Conservation (phyloP, 2,329 filamentous ascomycete genomes). For the Aspergillus unguis region DNA sequence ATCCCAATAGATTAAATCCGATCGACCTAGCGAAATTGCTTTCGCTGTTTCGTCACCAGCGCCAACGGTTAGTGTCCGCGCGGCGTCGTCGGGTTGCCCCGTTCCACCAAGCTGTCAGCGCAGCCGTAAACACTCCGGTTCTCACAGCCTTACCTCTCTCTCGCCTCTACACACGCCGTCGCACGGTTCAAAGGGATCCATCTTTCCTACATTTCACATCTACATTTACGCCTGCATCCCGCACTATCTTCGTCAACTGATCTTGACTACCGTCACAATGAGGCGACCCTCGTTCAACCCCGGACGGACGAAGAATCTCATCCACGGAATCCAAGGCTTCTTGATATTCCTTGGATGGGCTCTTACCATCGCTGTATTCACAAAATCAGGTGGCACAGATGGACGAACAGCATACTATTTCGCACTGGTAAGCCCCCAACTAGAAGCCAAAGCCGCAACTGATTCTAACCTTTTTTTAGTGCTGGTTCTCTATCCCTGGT, state of each 20-base stretch:
- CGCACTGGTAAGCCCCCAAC: conserved; percentile 47
- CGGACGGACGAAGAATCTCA: conserved; percentile 54
- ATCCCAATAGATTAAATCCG: neutral
- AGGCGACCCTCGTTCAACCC: conserved; percentile 41
- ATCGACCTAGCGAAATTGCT: conserved; percentile 3
- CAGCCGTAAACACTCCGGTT: conserved; percentile 22
- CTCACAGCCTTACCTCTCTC: neutral
- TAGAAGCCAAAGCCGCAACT: neutral
- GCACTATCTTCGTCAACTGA: too few species aligned
- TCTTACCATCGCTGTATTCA: conserved; percentile 57
- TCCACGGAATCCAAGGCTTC: conserved; percentile 54
- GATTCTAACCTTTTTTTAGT: conserved; percentile 40
- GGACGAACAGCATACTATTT: conserved; percentile 57
- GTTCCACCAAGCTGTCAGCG: conserved; percentile 18
- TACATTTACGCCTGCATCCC: too few species aligned
- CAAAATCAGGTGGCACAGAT: conserved; percentile 52
- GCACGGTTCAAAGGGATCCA: neutral
- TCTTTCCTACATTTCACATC: neutral
- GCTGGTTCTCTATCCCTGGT: conserved; percentile 57
- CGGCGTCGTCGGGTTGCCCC: conserved; percentile 25
- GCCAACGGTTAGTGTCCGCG: conserved; percentile 18
- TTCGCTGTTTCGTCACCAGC: conserved; percentile 6
- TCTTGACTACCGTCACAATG: conserved; percentile 18
- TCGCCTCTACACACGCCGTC: neutral
- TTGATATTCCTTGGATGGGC: conserved; percentile 58